These are phyloP conservation scores for Albophoma yamanashiensis DNA, from an alignment of 2,329 filamentous ascomycete species.

Conservation along the genomic window DNA sequence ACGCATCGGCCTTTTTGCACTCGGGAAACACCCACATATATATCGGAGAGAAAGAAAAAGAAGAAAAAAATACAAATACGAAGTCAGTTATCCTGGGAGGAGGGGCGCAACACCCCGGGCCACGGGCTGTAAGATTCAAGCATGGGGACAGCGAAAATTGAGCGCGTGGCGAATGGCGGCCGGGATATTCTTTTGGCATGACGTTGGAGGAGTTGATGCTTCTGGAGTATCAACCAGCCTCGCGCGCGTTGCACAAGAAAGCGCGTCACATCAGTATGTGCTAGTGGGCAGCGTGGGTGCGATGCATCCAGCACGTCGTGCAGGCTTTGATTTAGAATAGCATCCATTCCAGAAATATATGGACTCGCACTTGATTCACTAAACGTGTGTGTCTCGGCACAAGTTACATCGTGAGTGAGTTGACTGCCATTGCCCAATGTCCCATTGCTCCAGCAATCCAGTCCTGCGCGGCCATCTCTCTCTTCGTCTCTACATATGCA, in stretches of 20 bases:
- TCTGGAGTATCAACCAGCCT: background rate
- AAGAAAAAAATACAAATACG: background rate
- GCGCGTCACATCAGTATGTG: background rate
- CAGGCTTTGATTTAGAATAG: background rate
- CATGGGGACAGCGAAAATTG: constrained; percentile 9
- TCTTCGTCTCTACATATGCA: background rate
- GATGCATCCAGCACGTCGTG: background rate
- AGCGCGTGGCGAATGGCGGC: constrained; percentile 8
- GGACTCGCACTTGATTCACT: background rate
- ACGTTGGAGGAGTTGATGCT: background rate
- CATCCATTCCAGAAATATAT: background rate
- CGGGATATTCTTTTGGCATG: background rate
- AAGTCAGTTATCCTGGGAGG: constrained; percentile 3
- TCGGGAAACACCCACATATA: background rate
- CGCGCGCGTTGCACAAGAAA: background rate
- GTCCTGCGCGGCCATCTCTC: background rate
- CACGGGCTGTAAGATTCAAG: constrained; percentile 1
- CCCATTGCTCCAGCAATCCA: background rate
- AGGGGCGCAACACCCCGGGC: constrained; percentile 7
- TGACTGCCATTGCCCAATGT: background rate
- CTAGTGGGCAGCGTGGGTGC: background rate
- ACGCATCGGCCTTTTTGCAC: background rate
- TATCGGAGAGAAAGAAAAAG: background rate
- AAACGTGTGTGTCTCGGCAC: background rate
- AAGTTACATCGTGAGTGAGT: background rate